These are phyloP conservation scores for Globisporangium solare DNA, from an alignment of 352 stramenopile species.

Conservation along the genomic window DNA sequence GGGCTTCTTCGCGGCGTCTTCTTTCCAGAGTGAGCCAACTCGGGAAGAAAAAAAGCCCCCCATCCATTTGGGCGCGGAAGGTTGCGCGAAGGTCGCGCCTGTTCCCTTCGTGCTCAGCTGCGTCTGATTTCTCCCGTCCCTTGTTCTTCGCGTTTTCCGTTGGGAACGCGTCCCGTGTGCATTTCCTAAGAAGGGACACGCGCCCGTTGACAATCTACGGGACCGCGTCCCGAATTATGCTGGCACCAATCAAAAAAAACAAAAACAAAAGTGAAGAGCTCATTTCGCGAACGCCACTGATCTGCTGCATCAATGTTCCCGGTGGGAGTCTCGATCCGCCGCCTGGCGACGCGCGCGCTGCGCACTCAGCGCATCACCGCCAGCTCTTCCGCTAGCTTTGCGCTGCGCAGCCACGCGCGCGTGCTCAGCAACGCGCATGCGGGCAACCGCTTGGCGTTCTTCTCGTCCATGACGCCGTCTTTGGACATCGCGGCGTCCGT, in stretches of 20 bases:
- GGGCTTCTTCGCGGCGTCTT: constrained; percentile 1
- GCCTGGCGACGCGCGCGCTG: constrained; percentile 15
- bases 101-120: constrained; percentile 6
- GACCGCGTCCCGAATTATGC: constrained; percentile 12
- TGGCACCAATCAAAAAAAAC: constrained; percentile 12
- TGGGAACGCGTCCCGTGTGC: neutral
- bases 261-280: neutral
- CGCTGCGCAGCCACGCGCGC: constrained; percentile 3
- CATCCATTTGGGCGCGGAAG: neutral
- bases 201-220: constrained; percentile 5
- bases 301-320: constrained; percentile 26
- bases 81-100: constrained; percentile 21
- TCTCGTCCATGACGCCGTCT: neutral
- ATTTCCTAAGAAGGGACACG: neutral
- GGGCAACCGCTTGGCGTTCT: constrained; percentile 44
- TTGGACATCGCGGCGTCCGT: constrained; percentile 37
- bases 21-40: constrained; percentile 7
- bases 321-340: constrained; percentile 24
- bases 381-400: neutral
- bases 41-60: constrained; percentile 10
- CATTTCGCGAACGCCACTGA: constrained; percentile 12
- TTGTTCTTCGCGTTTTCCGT: neutral
- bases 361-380: constrained; percentile 3
- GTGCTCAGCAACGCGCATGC: neutral
- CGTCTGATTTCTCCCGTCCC: constrained; percentile 2